phyloP scores from a whole-genome alignment of 306 rosid species.

The Vicia faba region DNA sequence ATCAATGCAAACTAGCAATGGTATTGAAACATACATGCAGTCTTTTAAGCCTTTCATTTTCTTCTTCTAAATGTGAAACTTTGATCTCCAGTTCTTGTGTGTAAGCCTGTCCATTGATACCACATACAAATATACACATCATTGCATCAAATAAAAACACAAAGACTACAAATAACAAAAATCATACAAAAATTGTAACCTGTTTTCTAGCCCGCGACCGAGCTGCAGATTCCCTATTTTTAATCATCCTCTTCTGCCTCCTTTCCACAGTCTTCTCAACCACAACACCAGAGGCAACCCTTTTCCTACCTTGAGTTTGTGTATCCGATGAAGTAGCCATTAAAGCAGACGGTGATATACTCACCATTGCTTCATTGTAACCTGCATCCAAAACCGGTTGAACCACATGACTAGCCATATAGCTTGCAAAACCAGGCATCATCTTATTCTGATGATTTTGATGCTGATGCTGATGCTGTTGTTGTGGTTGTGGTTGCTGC shows the following conservation, averaged over 20 bases:
- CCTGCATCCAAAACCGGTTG: slow-evolving; percentile 67
- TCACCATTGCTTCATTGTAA: slow-evolving; percentile 59
- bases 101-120: slow-evolving; percentile 71
- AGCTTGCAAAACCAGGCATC: slow-evolving; percentile 67
- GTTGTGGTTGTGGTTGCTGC: slow-evolving; percentile 48
- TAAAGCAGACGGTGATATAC: slow-evolving; percentile 62
- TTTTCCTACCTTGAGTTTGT: slow-evolving; percentile 70
- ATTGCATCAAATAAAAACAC: slow-evolving; percentile 4
- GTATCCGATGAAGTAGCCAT: slow-evolving; percentile 76
- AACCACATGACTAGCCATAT: slow-evolving; percentile 57
- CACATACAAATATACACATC: slow-evolving; percentile 17
- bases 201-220: slow-evolving; percentile 97
- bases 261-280: slow-evolving; percentile 91
- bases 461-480: slow-evolving; percentile 22
- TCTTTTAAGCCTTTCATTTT: slow-evolving; percentile 87
- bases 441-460: slow-evolving; percentile 53
- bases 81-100: slow-evolving; percentile 90
- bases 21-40: slow-evolving; percentile 59
- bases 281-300: slow-evolving; percentile 67
- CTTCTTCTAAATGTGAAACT: slow-evolving; percentile 86
- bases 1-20: slow-evolving; percentile 25
- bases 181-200: slow-evolving; percentile 47
- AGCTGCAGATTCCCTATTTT: slow-evolving; percentile 97
- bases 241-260: slow-evolving; percentile 95
- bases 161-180: slow-evolving; percentile 22